Conservation (phyloP, 23 red algal genomes). For the Gracilaria caudata region DNA sequence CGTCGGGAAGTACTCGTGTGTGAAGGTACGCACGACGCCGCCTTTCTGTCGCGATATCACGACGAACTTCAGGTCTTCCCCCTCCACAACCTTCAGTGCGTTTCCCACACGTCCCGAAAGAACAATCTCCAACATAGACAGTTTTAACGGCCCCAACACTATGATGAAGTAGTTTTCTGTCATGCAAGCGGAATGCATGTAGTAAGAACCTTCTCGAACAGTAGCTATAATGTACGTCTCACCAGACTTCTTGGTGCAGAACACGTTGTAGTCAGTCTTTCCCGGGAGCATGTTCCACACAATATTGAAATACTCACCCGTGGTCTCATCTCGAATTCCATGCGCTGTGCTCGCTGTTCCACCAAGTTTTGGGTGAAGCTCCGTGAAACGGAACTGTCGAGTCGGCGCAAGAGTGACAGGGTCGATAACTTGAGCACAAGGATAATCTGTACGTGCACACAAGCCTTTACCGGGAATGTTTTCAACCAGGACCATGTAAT, state of each 20-base stretch:
- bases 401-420: not conserved
- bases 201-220: conserved; percentile 17
- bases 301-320: conserved; percentile 53
- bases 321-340: conserved; percentile 16
- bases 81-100: not conserved
- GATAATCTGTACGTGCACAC: conserved; percentile 28
- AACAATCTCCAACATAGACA: not conserved
- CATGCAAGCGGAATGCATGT: conserved; percentile 11
- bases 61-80: not conserved
- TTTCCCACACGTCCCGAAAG: not conserved
- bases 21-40: not conserved
- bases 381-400: conserved; percentile 2
- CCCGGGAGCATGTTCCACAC: not conserved
- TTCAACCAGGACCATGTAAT: conserved; percentile 23
- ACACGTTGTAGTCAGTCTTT: conserved; percentile 40
- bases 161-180: too few relatives aligned
- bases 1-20: not conserved
- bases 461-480: conserved; percentile 28
- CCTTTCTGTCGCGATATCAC: not conserved
- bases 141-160: not conserved
- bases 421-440: conserved; percentile 16
- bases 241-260: conserved; percentile 23
- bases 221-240: conserved; percentile 15
- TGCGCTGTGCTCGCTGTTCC: conserved; percentile 23
- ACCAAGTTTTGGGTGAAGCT: conserved; percentile 27